These are phyloP conservation scores for Aspergillus saccharolyticus DNA, from an alignment of 495 filamentous ascomycete genomes.

Conservation along the genomic window DNA sequence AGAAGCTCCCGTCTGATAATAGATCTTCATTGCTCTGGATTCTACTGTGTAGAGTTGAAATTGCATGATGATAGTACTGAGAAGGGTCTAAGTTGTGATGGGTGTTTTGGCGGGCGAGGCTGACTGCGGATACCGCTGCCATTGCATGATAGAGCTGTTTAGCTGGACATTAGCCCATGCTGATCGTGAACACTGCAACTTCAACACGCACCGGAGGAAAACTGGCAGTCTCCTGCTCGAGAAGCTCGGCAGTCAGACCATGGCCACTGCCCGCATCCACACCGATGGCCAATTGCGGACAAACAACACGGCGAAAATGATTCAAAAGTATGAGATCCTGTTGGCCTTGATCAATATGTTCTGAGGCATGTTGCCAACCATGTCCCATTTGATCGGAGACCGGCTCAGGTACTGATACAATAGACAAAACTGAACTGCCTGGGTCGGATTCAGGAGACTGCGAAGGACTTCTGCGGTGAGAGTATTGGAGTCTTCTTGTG, in stretches of 20 bases:
- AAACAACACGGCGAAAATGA: slow-evolving; percentile 44
- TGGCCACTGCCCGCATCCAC: slow-evolving; percentile 11
- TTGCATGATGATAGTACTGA: slow-evolving; percentile 51
- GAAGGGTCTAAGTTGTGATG: slow-evolving; percentile 44
- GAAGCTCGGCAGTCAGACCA: slow-evolving; percentile 38
- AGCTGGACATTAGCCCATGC: slow-evolving; percentile 13
- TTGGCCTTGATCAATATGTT: slow-evolving; percentile 20
- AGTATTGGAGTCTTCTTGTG: slow-evolving; percentile 27
- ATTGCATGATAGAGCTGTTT: slow-evolving; percentile 55
- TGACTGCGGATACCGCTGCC: slow-evolving; percentile 55
- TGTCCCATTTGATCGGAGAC: background rate
- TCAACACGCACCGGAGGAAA: slow-evolving; percentile 47
- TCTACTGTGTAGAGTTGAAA: slow-evolving; percentile 45
- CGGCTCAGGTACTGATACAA: slow-evolving; percentile 2
- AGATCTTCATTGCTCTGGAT: slow-evolving; percentile 45
- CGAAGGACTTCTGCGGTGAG: slow-evolving; percentile 24
- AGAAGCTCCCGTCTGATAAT: slow-evolving; percentile 51
- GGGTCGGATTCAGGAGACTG: slow-evolving; percentile 34
- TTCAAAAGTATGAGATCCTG: slow-evolving; percentile 35
- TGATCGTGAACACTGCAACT: slow-evolving; percentile 4
- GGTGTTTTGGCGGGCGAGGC: slow-evolving; percentile 44
- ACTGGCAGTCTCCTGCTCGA: slow-evolving; percentile 44
- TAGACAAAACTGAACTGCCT: slow-evolving; percentile 6
- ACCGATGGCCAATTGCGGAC: slow-evolving; percentile 32
- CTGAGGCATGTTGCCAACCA: slow-evolving; percentile 8